A percentile compares a stretch with the other conserved stretches of the same genome.
Conservation (phyloP, 202 grass and related monocot species). For the Carex arenaria region DNA sequence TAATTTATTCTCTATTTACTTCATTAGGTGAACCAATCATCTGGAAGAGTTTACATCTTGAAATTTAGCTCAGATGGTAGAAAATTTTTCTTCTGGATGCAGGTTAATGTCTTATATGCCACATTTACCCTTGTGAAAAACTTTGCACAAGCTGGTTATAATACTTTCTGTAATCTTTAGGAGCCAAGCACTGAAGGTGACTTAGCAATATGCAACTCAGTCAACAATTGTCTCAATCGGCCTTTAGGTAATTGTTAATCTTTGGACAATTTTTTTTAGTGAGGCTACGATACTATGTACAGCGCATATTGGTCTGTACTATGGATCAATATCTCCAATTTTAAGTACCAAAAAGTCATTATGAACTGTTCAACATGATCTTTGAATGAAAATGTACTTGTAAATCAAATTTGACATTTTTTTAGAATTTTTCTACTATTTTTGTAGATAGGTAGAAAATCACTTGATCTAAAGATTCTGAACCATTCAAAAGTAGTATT, state of each 20-base stretch:
- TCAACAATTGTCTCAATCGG: constrained; percentile 73
- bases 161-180: constrained; percentile 30
- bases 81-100: constrained; percentile 98
- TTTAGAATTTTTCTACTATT: no score
- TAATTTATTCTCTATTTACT: constrained; percentile 26
- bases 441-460: no score
- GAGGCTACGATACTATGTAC: no score
- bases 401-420: no score
- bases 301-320: no score
- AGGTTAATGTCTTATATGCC: constrained; percentile 41
- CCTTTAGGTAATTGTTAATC: constrained; percentile 57
- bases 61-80: constrained; percentile 79
- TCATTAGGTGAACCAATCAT: constrained; percentile 72
- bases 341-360: no score
- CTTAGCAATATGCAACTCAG: constrained; percentile 53
- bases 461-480: no score
- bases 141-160: neutral
- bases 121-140: neutral
- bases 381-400: no score
- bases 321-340: no score
- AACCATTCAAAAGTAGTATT: no score
- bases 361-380: no score
- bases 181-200: constrained; percentile 72
- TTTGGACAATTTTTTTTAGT: no score
- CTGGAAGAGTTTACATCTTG: constrained; percentile 94